phyloP scores from a whole-genome alignment of 202 grass and related monocot species.

The Carex arenaria region DNA sequence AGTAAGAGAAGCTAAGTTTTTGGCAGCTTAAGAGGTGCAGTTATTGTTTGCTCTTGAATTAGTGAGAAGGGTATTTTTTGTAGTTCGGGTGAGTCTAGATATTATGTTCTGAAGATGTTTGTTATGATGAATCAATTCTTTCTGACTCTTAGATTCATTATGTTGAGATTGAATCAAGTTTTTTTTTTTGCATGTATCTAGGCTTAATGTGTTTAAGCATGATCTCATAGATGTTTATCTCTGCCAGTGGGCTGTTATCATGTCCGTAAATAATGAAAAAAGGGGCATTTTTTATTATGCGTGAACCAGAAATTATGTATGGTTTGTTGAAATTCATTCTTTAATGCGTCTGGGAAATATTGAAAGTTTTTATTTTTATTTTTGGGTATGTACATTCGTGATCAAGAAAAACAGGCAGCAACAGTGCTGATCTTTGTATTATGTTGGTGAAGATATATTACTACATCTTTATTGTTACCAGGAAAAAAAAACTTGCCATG shows the following conservation, averaged over 20 bases:
- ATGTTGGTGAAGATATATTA: not conserved
- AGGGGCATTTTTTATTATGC: not conserved
- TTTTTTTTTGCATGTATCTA: not conserved
- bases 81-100: conserved; percentile 6
- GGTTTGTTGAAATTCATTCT: not conserved
- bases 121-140: conserved; percentile 11
- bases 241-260: not conserved
- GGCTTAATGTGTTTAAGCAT: not conserved
- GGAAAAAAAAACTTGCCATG: not conserved
- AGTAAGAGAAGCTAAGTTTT: conserved; percentile 9
- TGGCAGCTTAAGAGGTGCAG: not conserved
- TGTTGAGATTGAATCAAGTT: not conserved
- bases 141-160: conserved; percentile 15
- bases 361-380: not conserved
- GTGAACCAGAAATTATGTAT: not conserved
- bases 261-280: not conserved
- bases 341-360: not conserved
- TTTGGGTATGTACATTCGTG: not conserved
- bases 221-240: not conserved
- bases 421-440: not conserved
- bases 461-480: not conserved
- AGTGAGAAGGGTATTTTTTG: conserved; percentile 11
- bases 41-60: conserved; percentile 10
- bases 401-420: not conserved
- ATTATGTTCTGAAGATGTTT: conserved; percentile 10